Evolutionary conservation across 2,329 filamentous ascomycete genomes (phyloP), one percentile per base, ranked within the genome.

Genomic region (Fusarium sp.): DNA sequence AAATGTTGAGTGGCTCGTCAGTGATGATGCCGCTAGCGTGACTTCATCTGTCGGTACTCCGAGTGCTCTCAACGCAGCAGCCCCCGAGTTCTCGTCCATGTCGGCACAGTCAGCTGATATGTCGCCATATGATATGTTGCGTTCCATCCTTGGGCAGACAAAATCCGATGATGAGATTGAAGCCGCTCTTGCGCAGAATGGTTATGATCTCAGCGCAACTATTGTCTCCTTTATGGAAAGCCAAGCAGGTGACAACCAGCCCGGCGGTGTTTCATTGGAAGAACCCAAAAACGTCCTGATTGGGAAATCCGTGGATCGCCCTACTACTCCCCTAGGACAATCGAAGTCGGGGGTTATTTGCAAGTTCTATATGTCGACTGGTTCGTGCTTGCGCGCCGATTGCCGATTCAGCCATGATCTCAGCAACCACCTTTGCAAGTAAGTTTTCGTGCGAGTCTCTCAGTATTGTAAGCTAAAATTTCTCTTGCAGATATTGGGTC

Each of bases 371-470:
- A 87, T 99, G 73, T 96, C 95, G 15, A 97, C 93, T 13, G 96
- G 96, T n/a, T 94, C 96, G 82, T 99, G 96, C 82, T 91, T 98
- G 60, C 91, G 96, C 67, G 96, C 96, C 69, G 96, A 99, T 83
- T 99, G 96, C 82, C 92, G 96, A 66, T 99, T 98, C 83, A 98
- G 95, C 76, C 96, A 99, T 82, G 96, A 99, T 81, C 89, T 98
- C 49, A 97, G 94, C 80, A 97, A 94, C 80, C 96, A 98, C 79
- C 89, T 99, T 71, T 99, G 96, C 95, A 98, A 98, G 94, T 97
- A 87, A 88, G 94, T 92, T 57, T 49, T 56, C 11, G 22, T 31
- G 13, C 41, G 28, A n/a, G 38, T 13, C 42, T 28, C 44, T 47
- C 33, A 38, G 10, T 36, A 24, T 42, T 36, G 15, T 12, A 26